Percentiles rank a stretch among this genome's conserved stretches.
These are phyloP conservation scores for Onygenales sp. DNA, from an alignment of 2,329 filamentous ascomycete species.

Conservation along the genomic window DNA sequence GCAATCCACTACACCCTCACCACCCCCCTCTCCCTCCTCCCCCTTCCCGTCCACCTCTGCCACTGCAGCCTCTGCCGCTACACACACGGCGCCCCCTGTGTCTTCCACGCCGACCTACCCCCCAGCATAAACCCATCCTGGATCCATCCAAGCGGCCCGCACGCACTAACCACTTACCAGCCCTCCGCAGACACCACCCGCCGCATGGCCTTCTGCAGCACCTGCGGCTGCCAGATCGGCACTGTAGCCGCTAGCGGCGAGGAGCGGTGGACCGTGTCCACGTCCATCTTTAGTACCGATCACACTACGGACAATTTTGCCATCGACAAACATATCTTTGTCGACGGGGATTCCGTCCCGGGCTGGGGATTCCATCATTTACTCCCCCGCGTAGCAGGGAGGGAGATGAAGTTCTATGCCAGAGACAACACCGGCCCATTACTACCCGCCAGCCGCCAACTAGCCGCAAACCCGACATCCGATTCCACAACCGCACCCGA, in stretches of 20 bases:
- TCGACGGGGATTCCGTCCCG: slow-evolving; percentile 7
- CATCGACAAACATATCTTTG: slow-evolving; percentile 13
- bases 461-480: neutral
- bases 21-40: slow-evolving; percentile 24
- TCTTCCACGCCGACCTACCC: slow-evolving; percentile 18
- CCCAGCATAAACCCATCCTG: slow-evolving; percentile 14
- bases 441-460: no score
- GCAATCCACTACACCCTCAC: slow-evolving; percentile 24
- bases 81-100: slow-evolving; percentile 26
- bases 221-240: slow-evolving; percentile 33
- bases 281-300: slow-evolving; percentile 14
- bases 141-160: slow-evolving; percentile 13
- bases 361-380: slow-evolving; percentile 14
- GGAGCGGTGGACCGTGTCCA: slow-evolving; percentile 15
- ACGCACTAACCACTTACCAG: slow-evolving; percentile 19
- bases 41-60: slow-evolving; percentile 33
- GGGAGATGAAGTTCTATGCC: slow-evolving; percentile 10
- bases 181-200: slow-evolving; percentile 18
- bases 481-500: slow-evolving; percentile 1
- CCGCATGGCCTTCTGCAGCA: slow-evolving; percentile 33
- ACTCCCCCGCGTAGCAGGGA: slow-evolving; percentile 11
- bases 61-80: slow-evolving; percentile 36
- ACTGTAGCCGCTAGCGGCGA: slow-evolving; percentile 6
- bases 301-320: slow-evolving; percentile 13
- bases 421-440: neutral